Evolutionary conservation across 1,284 basidiomycete genomes (phyloP).

Genomic region (Ceratobasidium sp.): DNA sequence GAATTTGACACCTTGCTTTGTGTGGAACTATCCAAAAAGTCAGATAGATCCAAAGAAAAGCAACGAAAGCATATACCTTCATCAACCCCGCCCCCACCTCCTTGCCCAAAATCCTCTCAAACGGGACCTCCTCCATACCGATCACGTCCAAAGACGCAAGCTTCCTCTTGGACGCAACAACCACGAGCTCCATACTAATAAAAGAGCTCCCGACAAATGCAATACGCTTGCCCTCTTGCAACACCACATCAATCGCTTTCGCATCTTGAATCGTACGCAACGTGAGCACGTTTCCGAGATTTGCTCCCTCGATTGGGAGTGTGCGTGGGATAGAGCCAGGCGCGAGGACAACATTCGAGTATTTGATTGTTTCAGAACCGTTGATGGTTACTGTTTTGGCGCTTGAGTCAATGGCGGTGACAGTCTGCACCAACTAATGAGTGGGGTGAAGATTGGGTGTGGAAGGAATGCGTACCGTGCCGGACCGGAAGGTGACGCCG

Average conservation of each 20-base stretch:
- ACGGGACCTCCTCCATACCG: constrained; percentile 88
- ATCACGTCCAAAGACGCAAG: constrained; percentile 84
- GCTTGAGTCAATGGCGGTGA: constrained; percentile 74
- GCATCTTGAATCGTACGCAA: constrained; percentile 83
- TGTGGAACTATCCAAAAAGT: constrained; percentile 70
- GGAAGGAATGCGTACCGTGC: constrained; percentile 64
- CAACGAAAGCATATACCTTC: constrained; percentile 65
- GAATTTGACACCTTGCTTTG: constrained; percentile 87
- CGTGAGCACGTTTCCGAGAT: constrained; percentile 76
- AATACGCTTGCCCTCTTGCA: constrained; percentile 78
- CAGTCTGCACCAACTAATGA: constrained; percentile 61
- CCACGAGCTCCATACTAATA: constrained; percentile 93
- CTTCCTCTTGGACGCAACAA: constrained; percentile 79
- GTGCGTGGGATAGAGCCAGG: constrained; percentile 76
- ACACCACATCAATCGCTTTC: constrained; percentile 74
- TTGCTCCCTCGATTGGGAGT: constrained; percentile 82
- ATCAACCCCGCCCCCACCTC: constrained; percentile 84
- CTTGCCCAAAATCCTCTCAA: constrained; percentile 84
- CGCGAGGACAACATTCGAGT: constrained; percentile 81
- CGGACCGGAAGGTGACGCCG: constrained; percentile 79
- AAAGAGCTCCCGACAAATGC: constrained; percentile 93
- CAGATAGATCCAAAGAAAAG: constrained; percentile 1
- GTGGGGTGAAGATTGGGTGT: constrained; percentile 18
- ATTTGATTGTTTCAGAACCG: constrained; percentile 70
- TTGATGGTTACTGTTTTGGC: constrained; percentile 74